Percentiles rank a stretch among this genome's conserved stretches.
These are phyloP conservation scores for Teunomyces pallodes DNA, from an alignment of 805 yeast species.

Conservation along the genomic window DNA sequence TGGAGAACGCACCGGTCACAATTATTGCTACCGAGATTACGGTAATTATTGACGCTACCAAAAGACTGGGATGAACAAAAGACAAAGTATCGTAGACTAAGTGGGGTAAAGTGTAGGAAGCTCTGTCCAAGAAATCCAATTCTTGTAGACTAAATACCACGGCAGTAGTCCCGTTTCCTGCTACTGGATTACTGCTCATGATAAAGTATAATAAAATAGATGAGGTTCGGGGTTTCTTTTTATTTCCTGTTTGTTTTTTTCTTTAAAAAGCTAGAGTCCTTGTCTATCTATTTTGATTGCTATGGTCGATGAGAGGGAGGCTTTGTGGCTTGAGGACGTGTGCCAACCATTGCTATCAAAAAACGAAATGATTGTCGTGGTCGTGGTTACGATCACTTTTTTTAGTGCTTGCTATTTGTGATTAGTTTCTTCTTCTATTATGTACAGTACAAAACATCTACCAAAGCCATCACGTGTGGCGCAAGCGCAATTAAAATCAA, in stretches of 20 bases:
- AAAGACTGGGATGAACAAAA: background rate
- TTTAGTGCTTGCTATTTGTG: background rate
- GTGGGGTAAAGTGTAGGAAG: background rate
- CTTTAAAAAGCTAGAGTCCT: no score
- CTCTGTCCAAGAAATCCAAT: background rate
- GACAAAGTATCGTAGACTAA: background rate
- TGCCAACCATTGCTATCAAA: background rate
- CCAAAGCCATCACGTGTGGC: background rate
- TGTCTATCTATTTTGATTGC: no score
- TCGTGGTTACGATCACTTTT: no score
- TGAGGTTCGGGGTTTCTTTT: background rate
- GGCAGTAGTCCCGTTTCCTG: background rate
- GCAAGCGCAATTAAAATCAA: no score
- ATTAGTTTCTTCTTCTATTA: background rate
- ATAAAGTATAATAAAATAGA: background rate
- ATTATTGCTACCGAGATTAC: background rate
- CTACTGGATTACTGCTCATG: background rate
- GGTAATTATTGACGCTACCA: background rate
- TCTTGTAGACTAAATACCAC: background rate
- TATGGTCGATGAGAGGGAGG: no score
- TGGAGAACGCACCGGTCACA: constrained; percentile 5
- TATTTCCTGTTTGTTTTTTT: background rate
- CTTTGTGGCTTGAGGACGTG: background rate
- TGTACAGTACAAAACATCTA: background rate
- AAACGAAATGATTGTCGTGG: no score